Conservation (phyloP, 2,329 filamentous ascomycete genomes). For the Calycina marina region DNA sequence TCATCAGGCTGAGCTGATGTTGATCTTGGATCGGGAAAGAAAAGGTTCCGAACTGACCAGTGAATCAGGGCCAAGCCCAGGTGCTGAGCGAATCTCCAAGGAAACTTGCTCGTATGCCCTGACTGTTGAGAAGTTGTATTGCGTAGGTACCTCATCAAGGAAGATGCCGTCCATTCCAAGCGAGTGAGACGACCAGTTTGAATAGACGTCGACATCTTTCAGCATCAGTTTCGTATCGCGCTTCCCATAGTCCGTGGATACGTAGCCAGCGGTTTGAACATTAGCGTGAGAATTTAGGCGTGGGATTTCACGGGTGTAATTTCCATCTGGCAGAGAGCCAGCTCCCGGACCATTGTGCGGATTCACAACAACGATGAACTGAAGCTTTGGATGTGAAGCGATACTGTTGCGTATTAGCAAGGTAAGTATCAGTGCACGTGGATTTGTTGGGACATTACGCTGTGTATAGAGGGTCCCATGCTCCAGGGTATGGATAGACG, state of each 20-base stretch:
- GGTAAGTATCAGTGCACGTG: not conserved
- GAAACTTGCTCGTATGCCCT: not conserved
- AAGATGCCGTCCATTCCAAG: slow-evolving; percentile 10
- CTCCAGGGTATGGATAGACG: slow-evolving; percentile 10
- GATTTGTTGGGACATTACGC: slow-evolving; percentile 5
- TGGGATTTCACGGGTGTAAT: slow-evolving; percentile 22
- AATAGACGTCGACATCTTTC: slow-evolving; percentile 8
- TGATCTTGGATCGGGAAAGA: not conserved
- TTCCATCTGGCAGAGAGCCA: slow-evolving; percentile 18
- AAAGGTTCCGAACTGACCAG: not conserved
- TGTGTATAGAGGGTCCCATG: slow-evolving; percentile 10
- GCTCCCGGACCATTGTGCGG: slow-evolving; percentile 21
- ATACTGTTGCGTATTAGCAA: not conserved
- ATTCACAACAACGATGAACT: slow-evolving; percentile 18
- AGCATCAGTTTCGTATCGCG: slow-evolving; percentile 1
- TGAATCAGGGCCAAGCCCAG: not conserved
- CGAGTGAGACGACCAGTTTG: slow-evolving; percentile 4
- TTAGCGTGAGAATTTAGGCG: slow-evolving; percentile 25
- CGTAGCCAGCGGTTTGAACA: slow-evolving; percentile 25
- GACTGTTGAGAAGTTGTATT: not conserved
- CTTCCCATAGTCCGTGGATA: slow-evolving; percentile 23
- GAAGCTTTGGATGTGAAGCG: slow-evolving; percentile 9
- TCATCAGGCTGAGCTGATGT: not conserved
- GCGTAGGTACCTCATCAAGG: slow-evolving; percentile 9
- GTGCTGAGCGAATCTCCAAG: not conserved